Conservation (phyloP, 2,329 filamentous ascomycete species). For the Rhexocercosporidium sp. region DNA sequence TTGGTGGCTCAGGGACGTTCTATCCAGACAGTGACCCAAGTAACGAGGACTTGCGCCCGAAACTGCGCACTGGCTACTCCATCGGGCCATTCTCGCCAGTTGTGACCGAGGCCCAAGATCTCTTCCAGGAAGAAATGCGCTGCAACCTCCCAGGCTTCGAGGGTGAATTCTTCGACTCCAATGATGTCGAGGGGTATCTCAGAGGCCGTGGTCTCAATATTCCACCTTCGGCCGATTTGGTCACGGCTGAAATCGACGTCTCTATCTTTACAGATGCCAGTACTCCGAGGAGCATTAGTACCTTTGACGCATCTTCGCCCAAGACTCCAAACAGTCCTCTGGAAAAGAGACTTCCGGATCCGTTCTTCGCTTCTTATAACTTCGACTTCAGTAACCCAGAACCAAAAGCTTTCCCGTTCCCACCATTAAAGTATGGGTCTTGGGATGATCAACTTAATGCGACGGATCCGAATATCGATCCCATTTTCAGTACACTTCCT, state of each 20-base stretch:
- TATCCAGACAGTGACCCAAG: slow-evolving; percentile 48
- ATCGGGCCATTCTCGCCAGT: slow-evolving; percentile 55
- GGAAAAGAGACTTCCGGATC: slow-evolving; percentile 12
- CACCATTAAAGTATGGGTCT: slow-evolving; percentile 15
- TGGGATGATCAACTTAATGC: slow-evolving; percentile 18
- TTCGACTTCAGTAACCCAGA: slow-evolving; percentile 24
- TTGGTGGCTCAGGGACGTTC: slow-evolving; percentile 73
- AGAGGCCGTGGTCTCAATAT: slow-evolving; percentile 66
- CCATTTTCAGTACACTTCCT: slow-evolving; percentile 27
- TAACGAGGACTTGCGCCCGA: slow-evolving; percentile 36
- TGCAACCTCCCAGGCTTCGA: slow-evolving; percentile 66
- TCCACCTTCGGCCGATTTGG: slow-evolving; percentile 62
- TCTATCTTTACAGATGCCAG: slow-evolving; percentile 25
- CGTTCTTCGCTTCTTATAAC: slow-evolving; percentile 4
- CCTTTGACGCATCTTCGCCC: slow-evolving; percentile 23
- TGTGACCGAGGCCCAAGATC: slow-evolving; percentile 48
- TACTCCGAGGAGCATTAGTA: slow-evolving; percentile 27
- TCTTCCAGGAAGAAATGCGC: slow-evolving; percentile 54
- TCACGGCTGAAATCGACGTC: slow-evolving; percentile 60
- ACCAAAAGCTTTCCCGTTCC: slow-evolving; percentile 31
- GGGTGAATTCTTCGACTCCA: slow-evolving; percentile 77
- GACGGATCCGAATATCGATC: slow-evolving; percentile 27
- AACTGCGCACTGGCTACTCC: slow-evolving; percentile 45
- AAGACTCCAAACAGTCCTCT: slow-evolving; percentile 33
- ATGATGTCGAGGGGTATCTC: slow-evolving; percentile 79